A percentile compares a stretch with the other conserved stretches of the same genome.
phyloP scores from a whole-genome alignment of 805 yeast genomes.

The Teunomyces panamensis region DNA sequence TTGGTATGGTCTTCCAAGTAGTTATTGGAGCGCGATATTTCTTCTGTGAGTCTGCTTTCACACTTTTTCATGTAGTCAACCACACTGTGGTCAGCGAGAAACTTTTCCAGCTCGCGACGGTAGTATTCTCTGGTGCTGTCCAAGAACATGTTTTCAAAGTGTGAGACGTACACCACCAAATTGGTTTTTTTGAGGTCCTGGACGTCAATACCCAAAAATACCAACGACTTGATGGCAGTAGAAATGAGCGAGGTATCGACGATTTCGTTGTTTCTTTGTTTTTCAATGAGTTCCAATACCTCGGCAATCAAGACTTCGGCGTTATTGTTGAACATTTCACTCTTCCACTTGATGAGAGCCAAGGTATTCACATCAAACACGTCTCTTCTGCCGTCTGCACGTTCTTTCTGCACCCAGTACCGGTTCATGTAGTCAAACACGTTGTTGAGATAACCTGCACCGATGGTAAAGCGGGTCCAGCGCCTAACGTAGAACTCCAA shows the following conservation, averaged over 20 bases:
- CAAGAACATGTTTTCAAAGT: conserved; percentile 76
- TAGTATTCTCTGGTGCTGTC: conserved; percentile 68
- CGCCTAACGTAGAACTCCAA: conserved; percentile 79
- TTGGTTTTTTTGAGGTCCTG: conserved; percentile 86
- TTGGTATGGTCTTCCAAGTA: conserved; percentile 86
- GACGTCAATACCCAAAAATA: conserved; percentile 83
- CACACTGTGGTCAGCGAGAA: conserved; percentile 70
- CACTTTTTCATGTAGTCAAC: conserved; percentile 90
- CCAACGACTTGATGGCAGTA: conserved; percentile 80
- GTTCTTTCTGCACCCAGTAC: conserved; percentile 95
- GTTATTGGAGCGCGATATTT: conserved; percentile 70
- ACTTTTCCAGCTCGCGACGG: conserved; percentile 61
- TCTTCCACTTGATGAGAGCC: conserved; percentile 85
- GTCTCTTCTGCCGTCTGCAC: conserved; percentile 88
- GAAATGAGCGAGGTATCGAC: conserved; percentile 66
- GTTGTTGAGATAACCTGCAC: conserved; percentile 88
- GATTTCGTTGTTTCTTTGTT: conserved; percentile 75
- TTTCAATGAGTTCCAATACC: conserved; percentile 69
- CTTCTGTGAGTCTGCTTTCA: conserved; percentile 77
- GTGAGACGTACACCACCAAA: conserved; percentile 73
- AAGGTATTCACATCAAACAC: conserved; percentile 89
- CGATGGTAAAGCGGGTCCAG: conserved; percentile 88
- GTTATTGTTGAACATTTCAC: conserved; percentile 70
- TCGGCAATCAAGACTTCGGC: conserved; percentile 60
- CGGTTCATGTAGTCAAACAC: conserved; percentile 94